Base-by-base conservation (phyloP, 176 grass and related monocot species). In the Triticum dicoccoides region DNA sequence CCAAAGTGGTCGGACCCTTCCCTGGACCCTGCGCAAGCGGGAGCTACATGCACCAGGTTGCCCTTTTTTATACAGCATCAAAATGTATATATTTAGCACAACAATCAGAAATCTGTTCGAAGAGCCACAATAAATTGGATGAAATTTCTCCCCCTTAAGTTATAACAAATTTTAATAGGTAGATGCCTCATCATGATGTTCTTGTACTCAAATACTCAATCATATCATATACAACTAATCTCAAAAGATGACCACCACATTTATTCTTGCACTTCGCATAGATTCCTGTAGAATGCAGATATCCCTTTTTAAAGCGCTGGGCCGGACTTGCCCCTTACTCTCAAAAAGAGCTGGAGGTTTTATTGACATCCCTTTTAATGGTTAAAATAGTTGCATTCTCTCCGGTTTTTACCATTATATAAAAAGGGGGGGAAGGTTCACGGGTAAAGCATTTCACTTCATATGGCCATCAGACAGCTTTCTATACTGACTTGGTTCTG, bases 91-190 rank as follows among this genome's bases (percentile, higher is more conserved):
- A 29, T 45, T 56, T 76, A 89, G 61, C 15, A 68, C 23, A 47
- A 72, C 23, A 72, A 18, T 2, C 52, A 65, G n/a, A 39, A 32
- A 17, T 65, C 24, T 52, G 45, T 35, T 81, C 14, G 23, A 44
- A 73, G 79, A 59, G 47, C 49, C n/a, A 73, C 9, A 81, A 25
- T 58, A 87, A n/a, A 62, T 32, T 7, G 73, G 82, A 76, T 59
- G 56, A 87, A 68, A 24, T 66, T 3, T 42, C 21, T 44, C 21
- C 10, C n/a, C 21, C 21, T 8, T 61, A 61, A 63, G 61, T 63
- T 77, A 35, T 29, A 59, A 59, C 35, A 15, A 78, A 6, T 59
- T 35, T 47, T 47, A 47, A 47, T 34, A 77, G 8, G 6, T 56
- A 59, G 20, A 77, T 27, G 49, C 25, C 27, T 56, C 25, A 77